A percentile compares a stretch with the other conserved stretches of the same genome.
Conservation (phyloP, 331 rosid species). For the Cydonia oblonga region DNA sequence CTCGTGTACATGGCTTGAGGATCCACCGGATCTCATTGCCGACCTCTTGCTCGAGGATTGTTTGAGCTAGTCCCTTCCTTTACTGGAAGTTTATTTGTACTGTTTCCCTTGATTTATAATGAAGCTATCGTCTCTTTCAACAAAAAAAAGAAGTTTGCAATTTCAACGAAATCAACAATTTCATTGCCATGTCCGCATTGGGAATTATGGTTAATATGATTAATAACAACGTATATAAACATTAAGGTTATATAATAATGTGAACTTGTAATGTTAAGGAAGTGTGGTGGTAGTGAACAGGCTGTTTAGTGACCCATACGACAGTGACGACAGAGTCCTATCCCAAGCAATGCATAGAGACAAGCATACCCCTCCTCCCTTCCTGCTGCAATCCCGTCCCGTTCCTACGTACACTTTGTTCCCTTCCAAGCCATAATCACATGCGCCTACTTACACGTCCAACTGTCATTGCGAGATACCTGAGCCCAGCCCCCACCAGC, state of each 20-base stretch:
- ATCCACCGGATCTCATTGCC: too few relatives aligned
- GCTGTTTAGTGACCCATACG: conserved; percentile 47
- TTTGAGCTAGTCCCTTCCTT: too few relatives aligned
- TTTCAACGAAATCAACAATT: too few relatives aligned
- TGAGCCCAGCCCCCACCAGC: not conserved
- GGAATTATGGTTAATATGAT: not conserved
- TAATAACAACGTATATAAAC: not conserved
- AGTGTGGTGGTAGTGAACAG: not conserved
- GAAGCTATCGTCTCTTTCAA: too few relatives aligned
- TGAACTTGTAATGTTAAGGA: not conserved
- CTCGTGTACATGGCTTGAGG: too few relatives aligned
- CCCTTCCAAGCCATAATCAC: conserved; percentile 24
- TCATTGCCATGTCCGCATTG: not conserved
- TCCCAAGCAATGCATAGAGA: conserved; percentile 5
- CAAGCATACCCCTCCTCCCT: conserved; percentile 5
- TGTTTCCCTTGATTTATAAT: too few relatives aligned
- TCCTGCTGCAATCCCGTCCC: conserved; percentile 37
- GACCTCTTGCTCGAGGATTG: too few relatives aligned
- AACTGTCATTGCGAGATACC: not conserved
- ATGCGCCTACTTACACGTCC: conserved; percentile 24
- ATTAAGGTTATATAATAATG: not conserved
- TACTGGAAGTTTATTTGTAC: too few relatives aligned
- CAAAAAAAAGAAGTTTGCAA: too few relatives aligned
- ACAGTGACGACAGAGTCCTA: conserved; percentile 8
- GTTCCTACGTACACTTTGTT: conserved; percentile 33